Evolutionary conservation across 2,329 filamentous ascomycete species (phyloP).

Genomic region (Ophiostoma ulmi): DNA sequence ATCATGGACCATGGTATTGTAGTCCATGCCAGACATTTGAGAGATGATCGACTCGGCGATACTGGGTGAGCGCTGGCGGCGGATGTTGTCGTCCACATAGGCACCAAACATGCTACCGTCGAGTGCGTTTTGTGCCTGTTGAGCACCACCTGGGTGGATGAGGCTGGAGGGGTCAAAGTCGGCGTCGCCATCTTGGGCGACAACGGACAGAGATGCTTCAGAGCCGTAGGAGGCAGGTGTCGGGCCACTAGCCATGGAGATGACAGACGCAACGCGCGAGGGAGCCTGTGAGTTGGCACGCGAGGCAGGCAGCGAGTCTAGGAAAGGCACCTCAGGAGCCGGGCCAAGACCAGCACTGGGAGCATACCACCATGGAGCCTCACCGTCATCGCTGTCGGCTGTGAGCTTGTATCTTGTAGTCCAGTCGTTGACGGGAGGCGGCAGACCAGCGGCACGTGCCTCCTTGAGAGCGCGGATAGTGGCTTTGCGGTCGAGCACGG

Average conservation of each 20-base stretch:
- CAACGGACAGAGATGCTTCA: slow-evolving; percentile 31
- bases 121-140: slow-evolving; percentile 47
- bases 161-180: slow-evolving; percentile 52
- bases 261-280: slow-evolving; percentile 45
- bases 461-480: slow-evolving; percentile 54
- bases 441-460: slow-evolving; percentile 43
- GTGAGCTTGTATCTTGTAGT: slow-evolving; percentile 73
- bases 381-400: slow-evolving; percentile 43
- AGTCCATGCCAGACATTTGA: slow-evolving; percentile 62
- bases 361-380: slow-evolving; percentile 36
- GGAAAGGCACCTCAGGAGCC: slow-evolving; percentile 8
- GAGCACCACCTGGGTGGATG: slow-evolving; percentile 38
- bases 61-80: slow-evolving; percentile 67
- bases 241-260: slow-evolving; percentile 37
- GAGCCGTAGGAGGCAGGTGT: slow-evolving; percentile 36
- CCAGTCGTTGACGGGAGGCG: slow-evolving; percentile 64
- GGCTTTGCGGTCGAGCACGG: slow-evolving; percentile 55
- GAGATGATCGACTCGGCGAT: slow-evolving; percentile 72
- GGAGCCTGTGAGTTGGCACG: slow-evolving; percentile 42
- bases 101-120: slow-evolving; percentile 75
- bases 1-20: slow-evolving; percentile 53
- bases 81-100: slow-evolving; percentile 53
- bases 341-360: slow-evolving; percentile 18
- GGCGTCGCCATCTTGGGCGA: slow-evolving; percentile 29
- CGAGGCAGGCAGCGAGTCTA: slow-evolving; percentile 36